phyloP scores from a whole-genome alignment of 805 yeast species.

The Wickerhamiella kurtzmanii region DNA sequence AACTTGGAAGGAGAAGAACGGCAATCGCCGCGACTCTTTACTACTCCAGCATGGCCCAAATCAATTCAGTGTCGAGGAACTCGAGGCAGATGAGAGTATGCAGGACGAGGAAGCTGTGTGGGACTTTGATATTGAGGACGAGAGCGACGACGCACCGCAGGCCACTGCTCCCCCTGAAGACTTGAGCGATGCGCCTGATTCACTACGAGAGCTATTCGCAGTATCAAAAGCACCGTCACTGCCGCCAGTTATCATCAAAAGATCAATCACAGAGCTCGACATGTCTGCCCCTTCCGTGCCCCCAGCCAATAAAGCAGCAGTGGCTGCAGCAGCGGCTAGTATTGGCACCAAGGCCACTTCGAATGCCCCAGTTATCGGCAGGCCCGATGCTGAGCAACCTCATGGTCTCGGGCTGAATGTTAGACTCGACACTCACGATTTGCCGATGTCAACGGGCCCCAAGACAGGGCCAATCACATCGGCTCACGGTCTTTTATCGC shows the following conservation, averaged over 20 bases:
- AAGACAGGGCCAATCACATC: constrained; percentile 2
- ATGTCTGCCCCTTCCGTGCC: constrained; percentile 21
- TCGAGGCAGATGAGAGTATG: constrained; percentile 23
- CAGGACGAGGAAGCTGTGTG: constrained; percentile 24
- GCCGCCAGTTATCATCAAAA: constrained; percentile 18
- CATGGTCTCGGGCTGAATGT: background rate
- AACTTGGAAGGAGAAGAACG: constrained; percentile 45
- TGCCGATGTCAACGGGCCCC: background rate
- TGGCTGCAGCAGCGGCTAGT: background rate
- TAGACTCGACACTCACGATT: background rate
- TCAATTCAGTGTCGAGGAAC: constrained; percentile 31
- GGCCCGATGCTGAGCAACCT: too few species aligned
- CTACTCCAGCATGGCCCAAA: constrained; percentile 18
- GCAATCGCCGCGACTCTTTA: constrained; percentile 31
- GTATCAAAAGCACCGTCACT: constrained; percentile 28
- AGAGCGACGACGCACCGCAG: background rate
- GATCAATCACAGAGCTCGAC: constrained; percentile 5
- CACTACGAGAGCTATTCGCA: constrained; percentile 58
- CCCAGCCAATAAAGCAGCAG: constrained; percentile 15
- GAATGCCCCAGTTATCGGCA: too few species aligned
- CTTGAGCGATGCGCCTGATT: constrained; percentile 50
- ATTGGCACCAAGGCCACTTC: background rate
- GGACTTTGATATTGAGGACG: constrained; percentile 20
- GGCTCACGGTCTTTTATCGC: constrained; percentile 10
- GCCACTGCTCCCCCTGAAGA: background rate